Evolutionary conservation across 257 asterid genomes (phyloP).

Genomic region (Cinchona pubescens): DNA sequence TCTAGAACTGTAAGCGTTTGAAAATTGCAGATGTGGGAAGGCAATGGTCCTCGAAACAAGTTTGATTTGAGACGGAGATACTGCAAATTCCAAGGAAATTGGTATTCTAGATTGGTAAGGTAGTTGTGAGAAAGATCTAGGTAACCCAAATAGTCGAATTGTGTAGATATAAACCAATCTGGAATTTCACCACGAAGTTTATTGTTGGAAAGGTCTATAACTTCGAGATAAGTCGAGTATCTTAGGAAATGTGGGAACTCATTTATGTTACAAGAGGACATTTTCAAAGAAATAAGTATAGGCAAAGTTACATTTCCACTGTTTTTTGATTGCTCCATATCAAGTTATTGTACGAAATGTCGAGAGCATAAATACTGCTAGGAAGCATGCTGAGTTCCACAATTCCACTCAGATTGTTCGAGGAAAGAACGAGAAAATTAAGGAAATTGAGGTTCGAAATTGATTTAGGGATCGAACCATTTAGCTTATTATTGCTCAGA

Average conservation of each 20-base stretch:
- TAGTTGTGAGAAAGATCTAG: not conserved
- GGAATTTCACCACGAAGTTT: not conserved
- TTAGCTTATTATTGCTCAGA: constrained; percentile 2
- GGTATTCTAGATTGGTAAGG: not conserved
- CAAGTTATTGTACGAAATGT: constrained; percentile 21
- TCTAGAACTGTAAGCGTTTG: constrained; percentile 1
- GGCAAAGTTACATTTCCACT: not conserved
- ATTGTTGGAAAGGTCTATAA: not conserved
- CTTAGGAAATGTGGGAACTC: not conserved
- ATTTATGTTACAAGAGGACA: not conserved
- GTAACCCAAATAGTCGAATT: not conserved
- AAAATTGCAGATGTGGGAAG: not conserved
- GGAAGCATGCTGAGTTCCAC: constrained; percentile 11
- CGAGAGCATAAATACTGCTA: not conserved
- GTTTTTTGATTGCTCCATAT: not conserved
- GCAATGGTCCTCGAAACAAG: constrained; percentile 10
- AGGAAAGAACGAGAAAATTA: not conserved
- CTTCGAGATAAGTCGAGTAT: not conserved
- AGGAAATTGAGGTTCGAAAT: constrained; percentile 6
- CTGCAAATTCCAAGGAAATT: not conserved
- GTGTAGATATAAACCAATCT: not conserved
- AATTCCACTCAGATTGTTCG: constrained; percentile 21
- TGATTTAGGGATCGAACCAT: constrained; percentile 17
- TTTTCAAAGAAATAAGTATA: not conserved
- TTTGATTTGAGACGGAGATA: constrained; percentile 5